These are phyloP conservation scores for Populus hybrid DNA, from an alignment of 441 rosid species.

Conservation along the genomic window DNA sequence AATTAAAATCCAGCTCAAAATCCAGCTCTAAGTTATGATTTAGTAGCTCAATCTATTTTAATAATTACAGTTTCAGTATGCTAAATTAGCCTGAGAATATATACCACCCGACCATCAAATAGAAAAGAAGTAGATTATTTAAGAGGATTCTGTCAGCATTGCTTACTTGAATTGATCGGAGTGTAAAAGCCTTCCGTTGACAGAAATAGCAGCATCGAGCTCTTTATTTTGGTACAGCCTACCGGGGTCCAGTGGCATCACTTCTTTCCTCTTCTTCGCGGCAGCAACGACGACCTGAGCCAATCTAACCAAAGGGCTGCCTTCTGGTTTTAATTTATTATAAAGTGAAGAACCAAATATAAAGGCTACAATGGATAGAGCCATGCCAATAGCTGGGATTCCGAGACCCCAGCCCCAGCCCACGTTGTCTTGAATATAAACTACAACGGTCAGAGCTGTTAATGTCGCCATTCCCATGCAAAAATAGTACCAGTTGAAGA, in stretches of 20 bases:
- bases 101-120: too few species aligned
- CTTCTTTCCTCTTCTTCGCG: slow-evolving; percentile 24
- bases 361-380: slow-evolving; percentile 22
- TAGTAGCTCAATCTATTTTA: too few species aligned
- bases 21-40: too few species aligned
- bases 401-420: slow-evolving; percentile 46
- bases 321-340: slow-evolving; percentile 33
- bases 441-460: slow-evolving; percentile 28
- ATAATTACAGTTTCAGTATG: too few species aligned
- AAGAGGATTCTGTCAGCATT: not conserved
- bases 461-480: slow-evolving; percentile 29
- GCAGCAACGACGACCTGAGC: slow-evolving; percentile 35
- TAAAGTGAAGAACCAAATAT: slow-evolving; percentile 36
- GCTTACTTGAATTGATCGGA: slow-evolving; percentile 32
- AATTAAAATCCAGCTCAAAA: too few species aligned
- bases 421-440: slow-evolving; percentile 40
- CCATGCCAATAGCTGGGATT: slow-evolving; percentile 38
- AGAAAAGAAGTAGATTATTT: too few species aligned
- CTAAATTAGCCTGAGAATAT: too few species aligned
- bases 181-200: slow-evolving; percentile 25
- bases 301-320: slow-evolving; percentile 35
- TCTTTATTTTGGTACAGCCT: slow-evolving; percentile 5
- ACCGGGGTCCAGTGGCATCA: slow-evolving; percentile 25
- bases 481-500: slow-evolving; percentile 41
- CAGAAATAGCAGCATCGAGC: slow-evolving; percentile 8